Conservation (phyloP, 176 grass and related monocot species). For the Oryza coarctata region DNA sequence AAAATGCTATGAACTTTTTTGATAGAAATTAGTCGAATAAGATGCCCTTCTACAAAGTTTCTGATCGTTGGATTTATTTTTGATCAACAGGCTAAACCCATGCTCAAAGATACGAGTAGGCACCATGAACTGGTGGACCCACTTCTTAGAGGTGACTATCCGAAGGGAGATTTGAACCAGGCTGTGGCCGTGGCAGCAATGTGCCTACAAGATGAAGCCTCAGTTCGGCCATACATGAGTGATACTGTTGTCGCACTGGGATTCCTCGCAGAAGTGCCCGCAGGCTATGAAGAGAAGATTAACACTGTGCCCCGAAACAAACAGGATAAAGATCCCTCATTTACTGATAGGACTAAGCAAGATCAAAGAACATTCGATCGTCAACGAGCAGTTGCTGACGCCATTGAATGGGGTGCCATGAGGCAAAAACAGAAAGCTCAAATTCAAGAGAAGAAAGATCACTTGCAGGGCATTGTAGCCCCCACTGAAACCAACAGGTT, state of each 20-base stretch:
- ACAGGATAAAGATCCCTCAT: constrained; percentile 25
- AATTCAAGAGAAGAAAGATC: constrained; percentile 32
- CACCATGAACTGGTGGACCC: constrained; percentile 70
- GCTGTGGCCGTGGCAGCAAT: constrained; percentile 74
- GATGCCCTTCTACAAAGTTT: not conserved
- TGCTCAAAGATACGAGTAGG: constrained; percentile 59
- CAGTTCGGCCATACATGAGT: constrained; percentile 66
- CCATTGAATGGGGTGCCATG: constrained; percentile 61
- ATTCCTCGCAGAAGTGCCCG: constrained; percentile 46
- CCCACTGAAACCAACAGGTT: constrained; percentile 20
- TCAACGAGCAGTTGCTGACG: constrained; percentile 48
- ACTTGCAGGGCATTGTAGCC: constrained; percentile 2
- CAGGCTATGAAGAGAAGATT: constrained; percentile 29
- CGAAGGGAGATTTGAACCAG: constrained; percentile 63
- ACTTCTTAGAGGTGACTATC: constrained; percentile 63
- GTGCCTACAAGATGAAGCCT: constrained; percentile 82
- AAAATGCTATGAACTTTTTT: not conserved
- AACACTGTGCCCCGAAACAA: not conserved
- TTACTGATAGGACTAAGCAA: constrained; percentile 9
- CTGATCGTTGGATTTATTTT: constrained; percentile 30
- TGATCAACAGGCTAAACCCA: constrained; percentile 61
- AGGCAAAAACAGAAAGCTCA: constrained; percentile 50
- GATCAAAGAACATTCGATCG: constrained; percentile 37
- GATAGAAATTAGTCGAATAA: constrained; percentile 1
- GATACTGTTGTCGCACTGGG: constrained; percentile 70